phyloP scores from a whole-genome alignment of 352 stramenopile genomes.

The Pythium insidiosum region DNA sequence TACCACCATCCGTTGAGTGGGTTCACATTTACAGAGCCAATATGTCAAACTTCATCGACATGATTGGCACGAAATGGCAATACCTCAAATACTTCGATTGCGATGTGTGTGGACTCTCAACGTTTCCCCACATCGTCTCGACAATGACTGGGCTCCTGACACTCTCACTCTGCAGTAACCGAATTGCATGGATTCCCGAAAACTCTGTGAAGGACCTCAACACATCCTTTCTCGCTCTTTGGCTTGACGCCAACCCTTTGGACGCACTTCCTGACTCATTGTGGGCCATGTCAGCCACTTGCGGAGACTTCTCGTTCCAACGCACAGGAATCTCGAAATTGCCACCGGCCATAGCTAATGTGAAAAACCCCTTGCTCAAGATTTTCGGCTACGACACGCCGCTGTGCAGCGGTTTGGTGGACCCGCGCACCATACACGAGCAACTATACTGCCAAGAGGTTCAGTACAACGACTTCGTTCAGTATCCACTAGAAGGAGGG shows the following conservation, averaged over 20 bases:
- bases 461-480: too few species aligned
- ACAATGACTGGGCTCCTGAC: background rate
- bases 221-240: too few species aligned
- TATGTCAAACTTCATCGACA: background rate
- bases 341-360: too few species aligned
- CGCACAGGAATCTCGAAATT: too few species aligned
- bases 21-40: conserved; percentile 2
- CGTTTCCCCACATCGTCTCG: background rate
- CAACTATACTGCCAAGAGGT: background rate
- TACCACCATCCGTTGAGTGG: conserved; percentile 3
- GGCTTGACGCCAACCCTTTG: too few species aligned
- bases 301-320: too few species aligned
- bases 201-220: too few species aligned
- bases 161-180: conserved; percentile 1
- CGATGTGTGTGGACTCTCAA: background rate
- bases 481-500: too few species aligned
- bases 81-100: background rate
- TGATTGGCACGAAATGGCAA: conserved; percentile 3
- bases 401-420: conserved; percentile 3
- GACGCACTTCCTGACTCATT: too few species aligned
- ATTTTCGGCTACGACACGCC: conserved; percentile 11
- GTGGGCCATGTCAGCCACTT: too few species aligned
- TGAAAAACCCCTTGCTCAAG: too few species aligned
- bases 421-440: background rate
- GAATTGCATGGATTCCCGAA: background rate